Conservation (phyloP, 331 rosid genomes). For the Acacia pycnantha region DNA sequence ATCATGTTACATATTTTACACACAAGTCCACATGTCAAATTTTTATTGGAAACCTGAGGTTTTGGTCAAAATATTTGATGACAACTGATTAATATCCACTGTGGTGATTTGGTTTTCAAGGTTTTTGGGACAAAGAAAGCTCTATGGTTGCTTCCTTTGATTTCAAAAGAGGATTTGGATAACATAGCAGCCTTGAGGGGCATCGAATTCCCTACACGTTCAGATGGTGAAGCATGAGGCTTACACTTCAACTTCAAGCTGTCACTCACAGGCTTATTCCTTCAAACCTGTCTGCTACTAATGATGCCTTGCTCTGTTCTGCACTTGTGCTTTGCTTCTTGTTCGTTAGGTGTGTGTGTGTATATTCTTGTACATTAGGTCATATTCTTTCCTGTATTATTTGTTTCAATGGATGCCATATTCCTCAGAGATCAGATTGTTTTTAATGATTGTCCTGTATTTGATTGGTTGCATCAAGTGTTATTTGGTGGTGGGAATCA, state of each 20-base stretch:
- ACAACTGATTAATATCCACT: neutral
- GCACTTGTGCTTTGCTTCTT: neutral
- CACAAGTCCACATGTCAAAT: neutral
- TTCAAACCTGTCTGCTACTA: neutral
- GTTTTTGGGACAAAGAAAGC: slow-evolving; percentile 87
- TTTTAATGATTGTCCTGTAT: neutral
- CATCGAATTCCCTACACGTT: slow-evolving; percentile 73
- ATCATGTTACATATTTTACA: neutral
- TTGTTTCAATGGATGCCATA: neutral
- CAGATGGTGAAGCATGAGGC: slow-evolving; percentile 66
- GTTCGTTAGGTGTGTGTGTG: neutral
- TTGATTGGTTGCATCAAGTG: neutral
- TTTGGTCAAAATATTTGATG: slow-evolving; percentile 11
- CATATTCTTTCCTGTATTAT: slow-evolving; percentile 2
- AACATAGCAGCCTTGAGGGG: slow-evolving; percentile 77
- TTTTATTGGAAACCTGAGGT: neutral
- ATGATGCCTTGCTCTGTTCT: neutral
- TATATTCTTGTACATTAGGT: slow-evolving; percentile 13
- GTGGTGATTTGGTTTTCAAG: slow-evolving; percentile 34
- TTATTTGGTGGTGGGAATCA: neutral
- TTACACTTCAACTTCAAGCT: slow-evolving; percentile 6
- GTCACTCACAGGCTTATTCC: slow-evolving; percentile 8
- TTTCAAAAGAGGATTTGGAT: slow-evolving; percentile 75
- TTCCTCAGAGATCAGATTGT: neutral
- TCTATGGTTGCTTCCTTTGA: slow-evolving; percentile 77